These are phyloP conservation scores for Kokia cookei DNA, from an alignment of 441 rosid genomes.

Conservation along the genomic window DNA sequence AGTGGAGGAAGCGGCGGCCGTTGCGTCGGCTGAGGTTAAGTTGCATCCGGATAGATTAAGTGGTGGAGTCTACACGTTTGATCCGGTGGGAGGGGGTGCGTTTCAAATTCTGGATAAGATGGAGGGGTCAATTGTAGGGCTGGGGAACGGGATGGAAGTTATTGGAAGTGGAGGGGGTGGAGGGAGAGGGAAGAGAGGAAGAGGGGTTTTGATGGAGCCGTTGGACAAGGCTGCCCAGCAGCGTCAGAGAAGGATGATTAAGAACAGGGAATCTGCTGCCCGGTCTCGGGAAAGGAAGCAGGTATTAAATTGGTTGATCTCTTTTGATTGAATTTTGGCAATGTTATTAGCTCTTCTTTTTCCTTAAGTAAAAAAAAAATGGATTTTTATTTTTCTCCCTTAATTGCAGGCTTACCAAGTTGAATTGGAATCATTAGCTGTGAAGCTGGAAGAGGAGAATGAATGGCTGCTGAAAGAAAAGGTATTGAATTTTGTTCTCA, in stretches of 20 bases:
- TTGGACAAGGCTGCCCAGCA: conserved; percentile 84
- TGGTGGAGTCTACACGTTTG: conserved; percentile 45
- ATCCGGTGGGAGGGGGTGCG: conserved; percentile 25
- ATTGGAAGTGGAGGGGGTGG: conserved; percentile 16
- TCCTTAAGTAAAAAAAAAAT: background rate
- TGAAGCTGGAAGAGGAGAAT: conserved; percentile 69
- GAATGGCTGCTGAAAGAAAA: conserved; percentile 63
- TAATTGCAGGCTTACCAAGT: conserved; percentile 71
- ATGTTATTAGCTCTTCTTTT: no score
- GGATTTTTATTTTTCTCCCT: background rate
- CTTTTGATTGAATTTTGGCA: background rate
- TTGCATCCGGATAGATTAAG: conserved; percentile 32
- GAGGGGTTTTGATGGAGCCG: conserved; percentile 61
- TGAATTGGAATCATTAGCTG: conserved; percentile 68
- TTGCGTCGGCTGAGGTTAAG: conserved; percentile 43
- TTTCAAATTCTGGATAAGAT: conserved; percentile 39
- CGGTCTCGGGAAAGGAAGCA: conserved; percentile 93
- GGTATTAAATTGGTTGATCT: conserved; percentile 20
- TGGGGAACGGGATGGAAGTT: conserved; percentile 33
- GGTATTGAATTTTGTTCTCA: conserved; percentile 23
- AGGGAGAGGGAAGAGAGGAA: conserved; percentile 60
- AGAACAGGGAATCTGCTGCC: conserved; percentile 67
- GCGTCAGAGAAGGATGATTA: conserved; percentile 53
- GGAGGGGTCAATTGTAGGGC: conserved; percentile 47
- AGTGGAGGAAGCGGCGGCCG: conserved; percentile 31